Percentiles rank a stretch among this genome's conserved stretches.
Conservation (phyloP, 2,329 filamentous ascomycete species). For the Rutstroemia sp. region DNA sequence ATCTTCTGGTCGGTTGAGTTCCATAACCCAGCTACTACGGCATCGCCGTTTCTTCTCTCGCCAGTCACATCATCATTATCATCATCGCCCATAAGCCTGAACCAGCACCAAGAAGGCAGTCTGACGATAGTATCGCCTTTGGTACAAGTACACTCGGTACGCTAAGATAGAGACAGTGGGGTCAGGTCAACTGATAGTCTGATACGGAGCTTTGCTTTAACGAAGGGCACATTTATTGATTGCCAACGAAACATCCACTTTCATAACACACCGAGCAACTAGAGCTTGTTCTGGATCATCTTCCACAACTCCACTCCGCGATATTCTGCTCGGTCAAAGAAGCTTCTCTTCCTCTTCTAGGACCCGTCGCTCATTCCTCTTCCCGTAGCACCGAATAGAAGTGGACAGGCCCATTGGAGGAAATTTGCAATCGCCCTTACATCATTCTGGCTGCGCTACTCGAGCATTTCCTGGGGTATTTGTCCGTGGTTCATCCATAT, state of each 20-base stretch:
- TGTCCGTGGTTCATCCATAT: no score
- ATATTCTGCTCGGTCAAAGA: slow-evolving; percentile 4
- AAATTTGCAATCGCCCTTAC: neutral
- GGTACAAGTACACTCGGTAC: neutral
- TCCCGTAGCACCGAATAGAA: neutral
- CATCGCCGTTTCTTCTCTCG: no score
- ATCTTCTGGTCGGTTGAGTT: no score
- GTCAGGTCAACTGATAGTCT: neutral
- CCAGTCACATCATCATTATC: neutral
- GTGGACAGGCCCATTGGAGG: neutral
- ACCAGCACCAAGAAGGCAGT: neutral
- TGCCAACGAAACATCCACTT: slow-evolving; percentile 4
- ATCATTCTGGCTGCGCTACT: neutral
- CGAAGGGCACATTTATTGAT: slow-evolving; percentile 2
- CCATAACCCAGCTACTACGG: no score
- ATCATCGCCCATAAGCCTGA: neutral
- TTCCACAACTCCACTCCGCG: neutral
- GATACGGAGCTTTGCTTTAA: neutral
- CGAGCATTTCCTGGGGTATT: no score
- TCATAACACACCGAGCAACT: slow-evolving; percentile 1
- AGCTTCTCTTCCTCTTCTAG: neutral
- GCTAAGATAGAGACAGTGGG: slow-evolving; percentile 4
- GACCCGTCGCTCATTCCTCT: neutral
- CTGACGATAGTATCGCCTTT: neutral
- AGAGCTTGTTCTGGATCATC: slow-evolving; percentile 7